These are phyloP conservation scores for Polyplosphaeria fusca DNA, from an alignment of 495 filamentous ascomycete species.

Conservation along the genomic window DNA sequence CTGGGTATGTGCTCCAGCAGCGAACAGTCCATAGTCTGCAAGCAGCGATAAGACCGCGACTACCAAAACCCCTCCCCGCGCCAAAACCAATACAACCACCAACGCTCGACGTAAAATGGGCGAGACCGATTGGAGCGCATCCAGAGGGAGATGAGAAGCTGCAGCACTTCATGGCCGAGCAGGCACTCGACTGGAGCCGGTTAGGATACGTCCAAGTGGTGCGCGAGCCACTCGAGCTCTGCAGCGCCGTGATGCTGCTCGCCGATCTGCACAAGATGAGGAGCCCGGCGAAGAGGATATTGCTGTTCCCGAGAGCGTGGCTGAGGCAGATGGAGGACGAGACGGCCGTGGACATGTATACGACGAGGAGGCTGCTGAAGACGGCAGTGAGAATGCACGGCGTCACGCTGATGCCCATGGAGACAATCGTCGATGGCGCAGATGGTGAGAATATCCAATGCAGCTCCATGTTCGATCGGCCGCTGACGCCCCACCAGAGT, in stretches of 20 bases:
- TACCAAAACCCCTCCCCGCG: slow-evolving; percentile 36
- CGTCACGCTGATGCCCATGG: slow-evolving; percentile 45
- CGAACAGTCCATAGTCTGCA: slow-evolving; percentile 63
- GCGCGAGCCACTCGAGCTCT: slow-evolving; percentile 44
- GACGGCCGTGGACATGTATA: slow-evolving; percentile 34
- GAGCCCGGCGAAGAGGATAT: slow-evolving; percentile 44
- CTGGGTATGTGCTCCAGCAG: slow-evolving; percentile 69
- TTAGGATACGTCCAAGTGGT: slow-evolving; percentile 49
- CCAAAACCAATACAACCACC: slow-evolving; percentile 24
- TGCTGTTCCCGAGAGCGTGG: slow-evolving; percentile 49
- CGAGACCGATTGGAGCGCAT: slow-evolving; percentile 24
- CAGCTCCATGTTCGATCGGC: background rate
- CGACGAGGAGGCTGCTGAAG: slow-evolving; percentile 44
- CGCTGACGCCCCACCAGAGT: slow-evolving; percentile 27
- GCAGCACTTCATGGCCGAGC: slow-evolving; percentile 36
- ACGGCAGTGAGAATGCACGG: slow-evolving; percentile 44
- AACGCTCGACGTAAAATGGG: slow-evolving; percentile 32
- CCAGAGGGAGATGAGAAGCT: slow-evolving; percentile 24
- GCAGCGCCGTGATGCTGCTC: slow-evolving; percentile 49
- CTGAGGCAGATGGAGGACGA: slow-evolving; percentile 30
- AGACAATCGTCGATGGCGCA: slow-evolving; percentile 32
- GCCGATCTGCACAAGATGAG: slow-evolving; percentile 44
- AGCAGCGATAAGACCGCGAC: slow-evolving; percentile 52
- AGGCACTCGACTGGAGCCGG: slow-evolving; percentile 40
- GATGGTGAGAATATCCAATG: slow-evolving; percentile 25